Conservation (phyloP, 331 rosid genomes). For the Phaseolus coccineus region DNA sequence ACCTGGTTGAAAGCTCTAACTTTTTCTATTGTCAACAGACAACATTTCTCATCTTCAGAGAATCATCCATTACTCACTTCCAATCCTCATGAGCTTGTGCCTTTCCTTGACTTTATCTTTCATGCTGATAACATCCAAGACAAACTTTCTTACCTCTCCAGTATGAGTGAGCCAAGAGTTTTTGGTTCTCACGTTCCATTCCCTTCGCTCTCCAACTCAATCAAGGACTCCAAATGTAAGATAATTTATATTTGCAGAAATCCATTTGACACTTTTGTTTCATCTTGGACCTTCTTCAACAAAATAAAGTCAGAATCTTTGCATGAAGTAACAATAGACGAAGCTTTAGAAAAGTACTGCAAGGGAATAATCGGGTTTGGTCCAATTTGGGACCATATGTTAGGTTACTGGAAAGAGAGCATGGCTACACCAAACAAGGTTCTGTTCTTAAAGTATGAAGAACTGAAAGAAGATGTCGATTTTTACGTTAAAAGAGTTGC, state of each 20-base stretch:
- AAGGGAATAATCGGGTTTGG: no score
- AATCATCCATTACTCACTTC: not conserved
- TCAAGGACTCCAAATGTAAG: not conserved
- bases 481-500: not conserved
- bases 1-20: slow-evolving; percentile 33
- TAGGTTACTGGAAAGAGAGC: not conserved
- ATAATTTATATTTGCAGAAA: not conserved
- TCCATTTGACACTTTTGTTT: not conserved
- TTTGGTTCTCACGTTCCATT: not conserved
- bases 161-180: not conserved
- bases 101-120: not conserved
- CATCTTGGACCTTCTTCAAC: not conserved
- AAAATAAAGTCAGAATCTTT: no score
- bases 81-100: not conserved
- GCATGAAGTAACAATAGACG: no score
- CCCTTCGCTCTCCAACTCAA: not conserved
- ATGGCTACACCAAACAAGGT: not conserved
- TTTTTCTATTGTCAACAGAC: not conserved
- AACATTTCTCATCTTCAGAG: not conserved
- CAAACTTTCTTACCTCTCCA: not conserved
- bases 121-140: not conserved
- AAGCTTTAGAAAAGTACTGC: no score
- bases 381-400: no score
- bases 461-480: not conserved
- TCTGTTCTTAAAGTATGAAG: not conserved